phyloP scores from a whole-genome alignment of 2,329 filamentous ascomycete species.

The Colletotrichum lini region DNA sequence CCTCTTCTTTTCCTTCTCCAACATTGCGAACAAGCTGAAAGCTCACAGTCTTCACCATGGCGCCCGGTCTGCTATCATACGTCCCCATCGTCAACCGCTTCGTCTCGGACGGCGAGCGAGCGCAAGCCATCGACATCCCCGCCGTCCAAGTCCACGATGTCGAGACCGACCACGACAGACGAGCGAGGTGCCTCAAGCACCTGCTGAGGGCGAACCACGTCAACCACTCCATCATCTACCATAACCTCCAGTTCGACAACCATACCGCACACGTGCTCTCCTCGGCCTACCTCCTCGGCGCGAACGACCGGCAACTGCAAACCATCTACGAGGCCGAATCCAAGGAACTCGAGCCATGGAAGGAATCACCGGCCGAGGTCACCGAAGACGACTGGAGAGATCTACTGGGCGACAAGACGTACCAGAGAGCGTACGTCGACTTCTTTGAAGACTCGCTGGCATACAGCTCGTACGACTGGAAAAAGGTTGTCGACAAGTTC shows the following conservation, averaged over 20 bases:
- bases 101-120: constrained; percentile 46
- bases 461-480: constrained; percentile 85
- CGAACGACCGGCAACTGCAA: constrained; percentile 79
- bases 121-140: constrained; percentile 68
- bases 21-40: constrained; percentile 16
- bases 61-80: constrained; percentile 59
- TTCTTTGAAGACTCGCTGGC: constrained; percentile 96
- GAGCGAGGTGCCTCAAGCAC: constrained; percentile 88
- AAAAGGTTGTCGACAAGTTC: constrained; percentile 80
- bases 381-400: constrained; percentile 88
- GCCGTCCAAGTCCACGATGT: constrained; percentile 83
- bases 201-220: constrained; percentile 92
- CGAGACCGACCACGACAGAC: constrained; percentile 84
- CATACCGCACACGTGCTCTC: constrained; percentile 86
- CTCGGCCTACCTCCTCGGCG: constrained; percentile 89
- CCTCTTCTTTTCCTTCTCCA: not conserved
- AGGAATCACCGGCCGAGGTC: constrained; percentile 87
- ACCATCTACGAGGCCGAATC: constrained; percentile 85
- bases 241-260: constrained; percentile 83
- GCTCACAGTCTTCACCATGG: constrained; percentile 5
- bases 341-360: constrained; percentile 83
- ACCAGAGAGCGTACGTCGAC: constrained; percentile 92
- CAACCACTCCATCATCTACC: constrained; percentile 87
- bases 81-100: constrained; percentile 58
- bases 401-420: constrained; percentile 82